Evolutionary conservation across 345 rosid species (phyloP).

Genomic region (Boechera retrofracta): DNA sequence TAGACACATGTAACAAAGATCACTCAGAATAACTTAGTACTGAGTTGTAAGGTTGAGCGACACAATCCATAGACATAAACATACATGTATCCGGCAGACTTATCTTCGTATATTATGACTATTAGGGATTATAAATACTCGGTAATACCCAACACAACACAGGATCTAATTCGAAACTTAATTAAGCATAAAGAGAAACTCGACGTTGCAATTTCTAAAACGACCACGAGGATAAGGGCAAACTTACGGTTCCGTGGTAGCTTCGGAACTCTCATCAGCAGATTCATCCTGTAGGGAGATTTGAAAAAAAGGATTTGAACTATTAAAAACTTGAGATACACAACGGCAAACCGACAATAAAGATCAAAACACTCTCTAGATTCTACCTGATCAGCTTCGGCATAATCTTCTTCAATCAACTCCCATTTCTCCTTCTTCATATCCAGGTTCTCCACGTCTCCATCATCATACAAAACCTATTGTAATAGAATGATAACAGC

Average conservation of each 20-base stretch:
- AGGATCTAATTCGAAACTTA: background rate
- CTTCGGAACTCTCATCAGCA: slow-evolving; percentile 18
- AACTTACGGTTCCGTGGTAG: slow-evolving; percentile 36
- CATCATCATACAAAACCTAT: slow-evolving; percentile 41
- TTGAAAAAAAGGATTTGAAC: background rate
- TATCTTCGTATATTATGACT: background rate
- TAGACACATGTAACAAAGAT: slow-evolving; percentile 8
- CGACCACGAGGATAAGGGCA: background rate
- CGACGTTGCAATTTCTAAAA: background rate
- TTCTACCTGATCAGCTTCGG: slow-evolving; percentile 24
- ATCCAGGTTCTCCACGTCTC: slow-evolving; percentile 6
- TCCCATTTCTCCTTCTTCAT: slow-evolving; percentile 35
- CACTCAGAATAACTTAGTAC: background rate
- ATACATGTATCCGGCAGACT: background rate
- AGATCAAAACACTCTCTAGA: background rate
- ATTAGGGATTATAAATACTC: background rate
- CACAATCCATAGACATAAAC: background rate
- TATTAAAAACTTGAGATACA: slow-evolving; percentile 1
- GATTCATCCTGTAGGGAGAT: slow-evolving; percentile 5
- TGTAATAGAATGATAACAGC: background rate
- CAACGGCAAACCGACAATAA: background rate
- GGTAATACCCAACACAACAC: background rate
- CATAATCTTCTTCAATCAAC: background rate
- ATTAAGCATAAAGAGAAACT: background rate
- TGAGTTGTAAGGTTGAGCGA: background rate